Evolutionary conservation across 2,329 filamentous ascomycete genomes (phyloP).

Genomic region (Microsporum ferrugineum): DNA sequence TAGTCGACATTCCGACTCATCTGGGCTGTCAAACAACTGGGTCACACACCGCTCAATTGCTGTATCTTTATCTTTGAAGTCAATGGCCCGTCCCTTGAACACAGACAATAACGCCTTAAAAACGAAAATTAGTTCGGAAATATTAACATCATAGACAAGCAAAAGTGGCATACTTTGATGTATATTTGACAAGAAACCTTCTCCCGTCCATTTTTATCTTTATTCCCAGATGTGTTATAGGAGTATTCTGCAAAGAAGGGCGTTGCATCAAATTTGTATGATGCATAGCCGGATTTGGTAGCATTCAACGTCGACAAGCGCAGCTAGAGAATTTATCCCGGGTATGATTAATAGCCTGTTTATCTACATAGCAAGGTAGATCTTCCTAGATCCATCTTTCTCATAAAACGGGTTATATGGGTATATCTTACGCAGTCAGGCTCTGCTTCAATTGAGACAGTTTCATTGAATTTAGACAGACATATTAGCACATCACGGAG

Average conservation of each 20-base stretch:
- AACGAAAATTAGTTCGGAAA: neutral
- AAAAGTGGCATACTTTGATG: constrained; percentile 38
- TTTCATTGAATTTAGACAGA: constrained; percentile 52
- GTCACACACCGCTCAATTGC: constrained; percentile 53
- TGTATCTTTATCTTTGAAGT: constrained; percentile 46
- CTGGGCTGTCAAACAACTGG: constrained; percentile 44
- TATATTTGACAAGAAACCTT: constrained; percentile 50
- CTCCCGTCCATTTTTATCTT: constrained; percentile 24
- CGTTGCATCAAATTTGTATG: constrained; percentile 44
- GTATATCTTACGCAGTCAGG: constrained; percentile 41
- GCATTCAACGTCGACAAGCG: constrained; percentile 51
- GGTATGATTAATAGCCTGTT: neutral
- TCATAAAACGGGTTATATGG: neutral
- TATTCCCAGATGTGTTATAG: constrained; percentile 26
- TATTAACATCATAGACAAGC: neutral
- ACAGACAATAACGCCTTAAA: constrained; percentile 46
- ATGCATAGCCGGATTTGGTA: constrained; percentile 53
- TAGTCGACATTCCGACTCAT: constrained; percentile 49
- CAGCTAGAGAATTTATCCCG: constrained; percentile 35
- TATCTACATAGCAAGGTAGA: neutral
- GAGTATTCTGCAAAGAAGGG: constrained; percentile 49
- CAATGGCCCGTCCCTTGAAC: constrained; percentile 48
- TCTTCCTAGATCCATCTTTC: neutral
- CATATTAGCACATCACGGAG: constrained; percentile 51
- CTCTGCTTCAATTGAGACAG: constrained; percentile 50